phyloP scores from a whole-genome alignment of 257 asterid genomes.

The Penstemon davidsonii region DNA sequence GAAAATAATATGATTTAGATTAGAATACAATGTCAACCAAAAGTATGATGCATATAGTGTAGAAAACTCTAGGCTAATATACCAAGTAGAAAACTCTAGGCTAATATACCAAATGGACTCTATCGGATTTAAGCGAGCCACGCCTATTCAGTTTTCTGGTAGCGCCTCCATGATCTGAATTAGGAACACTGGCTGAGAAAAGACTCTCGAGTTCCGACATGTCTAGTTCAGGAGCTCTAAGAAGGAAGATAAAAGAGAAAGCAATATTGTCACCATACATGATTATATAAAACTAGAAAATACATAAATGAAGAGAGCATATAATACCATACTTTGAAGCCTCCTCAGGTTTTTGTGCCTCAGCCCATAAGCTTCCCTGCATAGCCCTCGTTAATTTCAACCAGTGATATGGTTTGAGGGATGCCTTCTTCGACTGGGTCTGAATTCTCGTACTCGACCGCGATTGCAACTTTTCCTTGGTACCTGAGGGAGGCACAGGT shows the following conservation, averaged over 20 bases:
- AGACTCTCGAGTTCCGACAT: constrained; percentile 84
- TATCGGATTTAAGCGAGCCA: constrained; percentile 59
- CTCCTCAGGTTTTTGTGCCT: constrained; percentile 72
- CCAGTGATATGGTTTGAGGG: constrained; percentile 89
- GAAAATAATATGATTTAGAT: not conserved
- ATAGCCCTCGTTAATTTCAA: constrained; percentile 71
- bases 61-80: constrained; percentile 11
- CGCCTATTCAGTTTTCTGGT: constrained; percentile 40
- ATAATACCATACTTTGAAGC: constrained; percentile 58
- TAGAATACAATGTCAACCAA: not conserved
- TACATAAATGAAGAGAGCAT: constrained; percentile 2
- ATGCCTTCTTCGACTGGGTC: constrained; percentile 41
- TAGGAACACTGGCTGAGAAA: constrained; percentile 62
- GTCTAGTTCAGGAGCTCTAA: constrained; percentile 82
- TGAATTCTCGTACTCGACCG: constrained; percentile 38
- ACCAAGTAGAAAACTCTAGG: constrained; percentile 42
- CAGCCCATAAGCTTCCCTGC: constrained; percentile 94
- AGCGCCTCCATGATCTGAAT: constrained; percentile 41
- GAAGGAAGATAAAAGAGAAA: constrained; percentile 31
- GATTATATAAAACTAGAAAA: not conserved
- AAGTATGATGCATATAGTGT: not conserved
- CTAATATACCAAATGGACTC: constrained; percentile 71
- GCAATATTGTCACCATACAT: constrained; percentile 22
- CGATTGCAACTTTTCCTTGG: constrained; percentile 46
- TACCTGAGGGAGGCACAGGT: constrained; percentile 45